phyloP scores from a whole-genome alignment of 2,329 filamentous ascomycete species.

The Parafenestella ontariensis region DNA sequence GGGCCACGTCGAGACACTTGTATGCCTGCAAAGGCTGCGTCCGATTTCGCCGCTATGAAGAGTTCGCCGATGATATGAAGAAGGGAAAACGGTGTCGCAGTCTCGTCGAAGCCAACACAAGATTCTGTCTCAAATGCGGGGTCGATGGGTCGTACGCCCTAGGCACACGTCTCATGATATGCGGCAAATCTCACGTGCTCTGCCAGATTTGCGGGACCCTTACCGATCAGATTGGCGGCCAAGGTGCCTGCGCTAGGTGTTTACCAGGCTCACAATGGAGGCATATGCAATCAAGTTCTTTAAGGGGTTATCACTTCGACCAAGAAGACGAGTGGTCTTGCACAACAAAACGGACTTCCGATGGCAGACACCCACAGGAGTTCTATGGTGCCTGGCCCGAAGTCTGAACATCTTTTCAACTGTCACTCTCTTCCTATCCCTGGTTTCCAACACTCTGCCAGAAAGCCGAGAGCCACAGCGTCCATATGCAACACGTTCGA shows the following conservation, averaged over 20 bases:
- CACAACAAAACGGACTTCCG: constrained; percentile 11
- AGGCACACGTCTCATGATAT: constrained; percentile 28
- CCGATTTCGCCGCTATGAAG: constrained; percentile 22
- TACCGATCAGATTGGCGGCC: constrained; percentile 22
- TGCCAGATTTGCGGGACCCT: constrained; percentile 24
- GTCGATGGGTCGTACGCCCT: constrained; percentile 26
- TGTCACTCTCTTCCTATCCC: background rate
- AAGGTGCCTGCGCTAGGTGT: constrained; percentile 21
- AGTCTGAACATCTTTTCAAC: constrained; percentile 3
- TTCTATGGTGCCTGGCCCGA: constrained; percentile 23
- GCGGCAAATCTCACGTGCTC: constrained; percentile 25
- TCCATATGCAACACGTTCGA: background rate
- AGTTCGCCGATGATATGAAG: constrained; percentile 39
- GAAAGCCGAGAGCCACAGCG: background rate
- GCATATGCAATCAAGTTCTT: background rate
- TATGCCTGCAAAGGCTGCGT: constrained; percentile 33
- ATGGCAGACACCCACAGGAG: constrained; percentile 23
- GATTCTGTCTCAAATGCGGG: constrained; percentile 39
- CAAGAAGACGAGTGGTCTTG: constrained; percentile 22
- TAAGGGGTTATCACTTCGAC: constrained; percentile 2
- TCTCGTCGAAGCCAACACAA: constrained; percentile 25
- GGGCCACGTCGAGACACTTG: constrained; percentile 25
- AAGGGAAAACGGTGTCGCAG: constrained; percentile 36
- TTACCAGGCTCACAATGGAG: constrained; percentile 9
- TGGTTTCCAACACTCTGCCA: background rate